Evolutionary conservation across 2,329 filamentous ascomycete species (phyloP), one percentile per base, ranked within the genome.

Genomic region (Eurotiales sp.): DNA sequence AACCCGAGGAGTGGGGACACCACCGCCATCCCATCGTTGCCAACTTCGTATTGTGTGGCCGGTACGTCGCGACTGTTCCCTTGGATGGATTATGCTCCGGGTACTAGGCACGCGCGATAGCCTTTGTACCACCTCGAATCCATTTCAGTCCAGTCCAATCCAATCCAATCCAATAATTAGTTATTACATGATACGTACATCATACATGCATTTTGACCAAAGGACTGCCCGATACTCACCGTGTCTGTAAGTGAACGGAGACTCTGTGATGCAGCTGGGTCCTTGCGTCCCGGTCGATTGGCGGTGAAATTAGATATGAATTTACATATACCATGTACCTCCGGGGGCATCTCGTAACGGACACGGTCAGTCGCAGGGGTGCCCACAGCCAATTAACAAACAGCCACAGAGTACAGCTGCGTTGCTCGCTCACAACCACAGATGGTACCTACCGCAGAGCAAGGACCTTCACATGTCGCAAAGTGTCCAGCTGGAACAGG

Each of bases 241-340:
- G 29, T 36, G 15, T 8, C 34, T 36, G 2, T 4, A 19, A 17
- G 10, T 3, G 25, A 6, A 27, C 10, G 25, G 32, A 36, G 32
- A 17, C n/a, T 37, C 21, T 8, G 15, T 11, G 34, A 50, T 43
- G 47, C 27, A 21, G 15, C 29, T 21, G 47, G 46, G 29, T 22
- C 47, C 47, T 50, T 50, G 47, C 39, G 29, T 37, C 39, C 22
- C 14, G 11, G 37, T 43, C 40, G 47, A 43, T 50, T 43, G 39
- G 47, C 47, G 47, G 47, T 50, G 39, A 42, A 34, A 34, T n/a
- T n/a, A n/a, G n/a, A n/a, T n/a, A n/a, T n/a, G n/a, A n/a, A n/a
- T n/a, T n/a, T n/a, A n/a, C n/a, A n/a, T n/a, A n/a, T n/a, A n/a
- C n/a, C n/a, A n/a, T n/a, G n/a, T n/a, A n/a, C n/a, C n/a, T n/a